Conservation (phyloP, 2,329 filamentous ascomycete genomes). For the Botrytis squamosa region DNA sequence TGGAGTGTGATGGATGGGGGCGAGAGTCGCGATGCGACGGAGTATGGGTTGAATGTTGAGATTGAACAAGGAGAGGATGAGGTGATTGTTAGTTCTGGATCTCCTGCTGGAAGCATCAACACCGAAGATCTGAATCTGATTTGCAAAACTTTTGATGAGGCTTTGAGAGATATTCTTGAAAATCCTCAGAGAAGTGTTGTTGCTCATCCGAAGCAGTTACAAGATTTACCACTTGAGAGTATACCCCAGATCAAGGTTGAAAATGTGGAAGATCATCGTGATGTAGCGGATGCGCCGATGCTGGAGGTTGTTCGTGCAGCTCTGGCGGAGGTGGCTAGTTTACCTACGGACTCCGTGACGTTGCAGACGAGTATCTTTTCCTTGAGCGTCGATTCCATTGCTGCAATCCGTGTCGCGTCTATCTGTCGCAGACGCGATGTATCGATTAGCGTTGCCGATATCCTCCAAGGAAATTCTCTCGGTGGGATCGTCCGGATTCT, state of each 20-base stretch:
- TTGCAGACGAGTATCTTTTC: slow-evolving; percentile 2
- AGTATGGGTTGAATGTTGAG: slow-evolving; percentile 17
- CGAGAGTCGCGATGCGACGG: slow-evolving; percentile 12
- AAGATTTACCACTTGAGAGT: neutral
- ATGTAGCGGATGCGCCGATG: neutral
- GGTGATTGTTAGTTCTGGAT: neutral
- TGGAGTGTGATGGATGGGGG: neutral
- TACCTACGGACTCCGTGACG: neutral
- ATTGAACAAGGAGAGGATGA: slow-evolving; percentile 1
- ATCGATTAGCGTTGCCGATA: slow-evolving; percentile 4
- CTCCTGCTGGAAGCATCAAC: slow-evolving; percentile 12
- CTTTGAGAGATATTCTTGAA: slow-evolving; percentile 10
- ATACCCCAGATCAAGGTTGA: neutral
- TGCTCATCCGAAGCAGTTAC: neutral
- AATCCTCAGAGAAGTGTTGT: neutral
- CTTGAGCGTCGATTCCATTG: neutral
- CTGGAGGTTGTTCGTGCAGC: slow-evolving; percentile 1
- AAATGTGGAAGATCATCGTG: neutral
- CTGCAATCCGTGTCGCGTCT: slow-evolving; percentile 11
- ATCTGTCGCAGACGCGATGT: slow-evolving; percentile 7
- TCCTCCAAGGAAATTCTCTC: slow-evolving; percentile 12
- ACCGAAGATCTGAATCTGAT: slow-evolving; percentile 4
- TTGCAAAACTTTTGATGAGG: neutral
- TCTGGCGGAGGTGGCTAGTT: neutral
- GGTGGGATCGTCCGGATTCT: neutral